Base-by-base conservation (phyloP, 306 rosid genomes). In the Cercis canadensis region DNA sequence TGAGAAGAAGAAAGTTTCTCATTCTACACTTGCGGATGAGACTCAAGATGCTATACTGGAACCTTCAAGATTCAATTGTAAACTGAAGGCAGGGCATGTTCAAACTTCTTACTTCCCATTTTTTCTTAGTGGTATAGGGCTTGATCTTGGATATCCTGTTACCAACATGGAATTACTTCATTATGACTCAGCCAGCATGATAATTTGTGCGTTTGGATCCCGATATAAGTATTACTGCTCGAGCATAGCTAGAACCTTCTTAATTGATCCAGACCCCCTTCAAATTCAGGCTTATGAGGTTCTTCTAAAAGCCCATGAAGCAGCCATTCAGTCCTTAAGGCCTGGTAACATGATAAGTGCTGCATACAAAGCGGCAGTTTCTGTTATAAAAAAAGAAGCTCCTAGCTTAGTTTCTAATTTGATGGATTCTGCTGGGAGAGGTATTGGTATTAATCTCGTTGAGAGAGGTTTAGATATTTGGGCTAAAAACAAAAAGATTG, bases 51-150 rank as follows among this genome's bases (percentile, higher is more conserved):
- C 83, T 33, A 83, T 88, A 8, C 7, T 83, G 69, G 85, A 85
- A 46, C 93, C 93, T 7, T 61, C 87, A 15, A 83, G 74, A 81
- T 82, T 78, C 46, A 76, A 81, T 14, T 81, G 80, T 44, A 88
- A 83, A 79, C 75, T 85, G 37, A 83, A 81, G 76, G 68, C 90
- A 11, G 85, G 70, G 37, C 85, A 85, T 81, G 87, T 88, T 70
- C 90, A 88, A 61, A 88, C 85, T 8, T 85, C 88, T 69, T 88
- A 88, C 50, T 88, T 90, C 65, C 93, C 93, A 49, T 83, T 88
- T 33, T 86, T 85, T 70, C 90, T 83, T 71, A 88, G 93, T 57
- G 90, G 93, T 13, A 90, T 88, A 21, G 83, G 78, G 60, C 85
- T 78, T 74, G 93, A 88, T 79, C 90, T 85, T 74, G 83, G 80